Evolutionary conservation across 176 grass and related monocot species (phyloP).

Genomic region (Pontederia paniculata): DNA sequence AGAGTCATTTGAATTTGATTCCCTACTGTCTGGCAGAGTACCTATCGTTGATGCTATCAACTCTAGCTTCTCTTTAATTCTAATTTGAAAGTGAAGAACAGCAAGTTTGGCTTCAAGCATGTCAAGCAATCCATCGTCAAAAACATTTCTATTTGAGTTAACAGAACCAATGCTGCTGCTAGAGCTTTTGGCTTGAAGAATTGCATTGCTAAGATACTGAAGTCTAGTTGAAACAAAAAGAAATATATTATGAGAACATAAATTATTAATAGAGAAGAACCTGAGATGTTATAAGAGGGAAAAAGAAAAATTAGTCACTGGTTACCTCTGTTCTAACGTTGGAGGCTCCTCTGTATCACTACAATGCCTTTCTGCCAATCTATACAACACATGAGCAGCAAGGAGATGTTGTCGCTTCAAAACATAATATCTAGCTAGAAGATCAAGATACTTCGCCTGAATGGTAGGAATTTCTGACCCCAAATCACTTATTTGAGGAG

Average conservation of each 20-base stretch:
- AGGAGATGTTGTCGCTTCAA: slow-evolving; percentile 75
- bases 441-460: slow-evolving; percentile 73
- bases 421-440: slow-evolving; percentile 77
- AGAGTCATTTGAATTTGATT: slow-evolving; percentile 32
- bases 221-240: slow-evolving; percentile 43
- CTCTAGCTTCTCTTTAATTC: slow-evolving; percentile 78
- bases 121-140: slow-evolving; percentile 69
- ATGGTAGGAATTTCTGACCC: slow-evolving; percentile 34
- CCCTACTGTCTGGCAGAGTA: slow-evolving; percentile 29
- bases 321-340: slow-evolving; percentile 69
- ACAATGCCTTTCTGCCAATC: slow-evolving; percentile 81
- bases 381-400: slow-evolving; percentile 70
- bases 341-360: slow-evolving; percentile 54
- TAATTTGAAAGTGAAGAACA: slow-evolving; percentile 87
- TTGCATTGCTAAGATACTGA: slow-evolving; percentile 84
- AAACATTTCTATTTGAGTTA: slow-evolving; percentile 34
- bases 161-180: slow-evolving; percentile 31
- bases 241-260: slow-evolving; percentile 13
- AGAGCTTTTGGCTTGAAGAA: slow-evolving; percentile 81
- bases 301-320: slow-evolving; percentile 19
- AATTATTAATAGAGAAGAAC: background rate
- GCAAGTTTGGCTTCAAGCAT: slow-evolving; percentile 94
- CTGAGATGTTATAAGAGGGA: background rate
- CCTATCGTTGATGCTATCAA: slow-evolving; percentile 34
- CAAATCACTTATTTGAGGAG: slow-evolving; percentile 28